Base-by-base conservation (phyloP, 768 basidiomycete genomes). In the Scleroderma bovista region DNA sequence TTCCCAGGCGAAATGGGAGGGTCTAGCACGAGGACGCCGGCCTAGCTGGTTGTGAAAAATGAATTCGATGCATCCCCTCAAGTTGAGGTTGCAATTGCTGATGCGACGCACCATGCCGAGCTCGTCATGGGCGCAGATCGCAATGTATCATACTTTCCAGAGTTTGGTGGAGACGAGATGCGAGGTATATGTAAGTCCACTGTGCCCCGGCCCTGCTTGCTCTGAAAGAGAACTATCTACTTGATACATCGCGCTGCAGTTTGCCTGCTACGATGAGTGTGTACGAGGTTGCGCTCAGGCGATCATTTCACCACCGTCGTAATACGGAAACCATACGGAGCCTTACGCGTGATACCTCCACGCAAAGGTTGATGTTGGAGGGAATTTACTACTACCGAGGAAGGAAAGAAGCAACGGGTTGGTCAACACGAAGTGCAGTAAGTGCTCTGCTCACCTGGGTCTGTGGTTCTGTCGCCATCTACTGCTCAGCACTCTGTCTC, bases 201-300 rank as follows among this genome's bases (percentile, higher is more conserved):
- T n/a, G n/a, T n/a, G n/a, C n/a, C n/a, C n/a, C n/a, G n/a, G n/a
- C n/a, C n/a, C n/a, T n/a, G n/a, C n/a, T n/a, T n/a, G n/a, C n/a
- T n/a, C n/a, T n/a, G n/a, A n/a, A n/a, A 85, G 82, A 74, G 39
- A 73, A 74, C 36, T 65, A 77, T n/a, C 71, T 78, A 4, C 83
- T 93, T 0, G 94, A 97, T 61, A 87, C 88, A 1, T 96, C 78
- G 88, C 83, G 0, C 74, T 96, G 17, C 94, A 97, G 62, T 77
- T 96, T 10, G 93, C 93, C 3, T 96, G 88, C 84, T 90, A 86
- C 90, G 58, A 89, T 90, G 3, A 90, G 93, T 2, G 92, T 89
- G 7, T 96, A 97, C 64, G 94, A 97, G 68, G 96, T 93, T 0
- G 90, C 85, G 0, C 76, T 94, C 29, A 95, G 93, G 2, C 80